Percentiles rank a stretch among this genome's conserved stretches.
These are phyloP conservation scores for Pichia gijzeniarum DNA, from an alignment of 805 yeast genomes.

Conservation along the genomic window DNA sequence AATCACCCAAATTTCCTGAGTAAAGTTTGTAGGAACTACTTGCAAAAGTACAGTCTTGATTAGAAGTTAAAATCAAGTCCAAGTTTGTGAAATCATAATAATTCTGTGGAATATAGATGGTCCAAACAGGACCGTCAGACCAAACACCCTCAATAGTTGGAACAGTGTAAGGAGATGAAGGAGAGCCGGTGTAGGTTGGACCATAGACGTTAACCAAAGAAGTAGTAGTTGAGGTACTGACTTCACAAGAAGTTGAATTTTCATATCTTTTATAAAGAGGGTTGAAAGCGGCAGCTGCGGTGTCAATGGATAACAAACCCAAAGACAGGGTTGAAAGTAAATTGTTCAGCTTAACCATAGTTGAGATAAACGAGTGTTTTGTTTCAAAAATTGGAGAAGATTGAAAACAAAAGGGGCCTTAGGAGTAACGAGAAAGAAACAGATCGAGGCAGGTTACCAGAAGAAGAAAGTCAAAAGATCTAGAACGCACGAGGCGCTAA, in stretches of 20 bases:
- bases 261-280: constrained; percentile 1
- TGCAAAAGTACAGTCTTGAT: constrained; percentile 1
- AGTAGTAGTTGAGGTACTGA: constrained; percentile 6
- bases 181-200: constrained; percentile 14
- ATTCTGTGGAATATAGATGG: constrained; percentile 15
- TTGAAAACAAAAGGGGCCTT: neutral
- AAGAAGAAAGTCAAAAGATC: neutral
- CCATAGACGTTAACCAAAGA: constrained; percentile 11
- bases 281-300: constrained; percentile 1
- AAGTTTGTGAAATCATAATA: constrained; percentile 8
- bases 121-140: constrained; percentile 15
- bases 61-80: constrained; percentile 1
- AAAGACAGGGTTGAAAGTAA: constrained; percentile 1
- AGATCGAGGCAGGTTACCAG: constrained; percentile 8
- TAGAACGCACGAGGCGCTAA: neutral
- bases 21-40: constrained; percentile 2
- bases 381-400: constrained; percentile 4
- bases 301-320: constrained; percentile 1
- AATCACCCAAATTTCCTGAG: constrained; percentile 13
- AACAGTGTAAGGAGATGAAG: constrained; percentile 13
- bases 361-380: neutral
- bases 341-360: constrained; percentile 8
- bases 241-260: constrained; percentile 4
- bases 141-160: constrained; percentile 13
- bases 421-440: constrained; percentile 7